Percentiles rank a stretch among this genome's conserved stretches.
Evolutionary conservation across 2,329 filamentous ascomycete species (phyloP).

Genomic region (Pyrenophora graminea): DNA sequence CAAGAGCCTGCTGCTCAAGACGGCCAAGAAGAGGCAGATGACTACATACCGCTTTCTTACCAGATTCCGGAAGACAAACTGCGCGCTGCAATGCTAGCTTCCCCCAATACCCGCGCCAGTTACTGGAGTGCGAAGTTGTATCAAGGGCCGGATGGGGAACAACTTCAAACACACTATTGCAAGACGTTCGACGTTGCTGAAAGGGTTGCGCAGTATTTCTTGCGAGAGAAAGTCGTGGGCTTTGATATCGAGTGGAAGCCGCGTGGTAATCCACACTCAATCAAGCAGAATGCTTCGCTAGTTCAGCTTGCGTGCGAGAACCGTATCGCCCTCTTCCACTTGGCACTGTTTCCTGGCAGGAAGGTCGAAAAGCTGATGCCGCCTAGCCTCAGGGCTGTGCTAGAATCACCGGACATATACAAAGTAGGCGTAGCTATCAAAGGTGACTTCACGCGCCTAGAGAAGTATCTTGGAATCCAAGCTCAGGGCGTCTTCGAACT

Average conservation of each 20-base stretch:
- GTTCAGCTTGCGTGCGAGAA: slow-evolving; percentile 81
- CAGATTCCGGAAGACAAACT: slow-evolving; percentile 40
- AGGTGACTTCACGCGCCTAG: slow-evolving; percentile 67
- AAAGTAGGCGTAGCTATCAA: slow-evolving; percentile 78
- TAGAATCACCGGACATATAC: slow-evolving; percentile 70
- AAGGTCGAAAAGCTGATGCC: slow-evolving; percentile 63
- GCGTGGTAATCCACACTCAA: slow-evolving; percentile 49
- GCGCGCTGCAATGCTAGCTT: slow-evolving; percentile 36
- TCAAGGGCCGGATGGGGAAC: slow-evolving; percentile 57
- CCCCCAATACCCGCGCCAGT: slow-evolving; percentile 34
- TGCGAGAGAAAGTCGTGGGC: slow-evolving; percentile 72
- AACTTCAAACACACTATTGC: slow-evolving; percentile 78
- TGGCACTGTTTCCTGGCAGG: slow-evolving; percentile 57
- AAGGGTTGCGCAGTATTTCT: slow-evolving; percentile 68
- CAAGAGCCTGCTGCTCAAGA: slow-evolving; percentile 4
- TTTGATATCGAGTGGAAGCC: slow-evolving; percentile 88
- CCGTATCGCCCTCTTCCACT: slow-evolving; percentile 79
- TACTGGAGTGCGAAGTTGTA: slow-evolving; percentile 74
- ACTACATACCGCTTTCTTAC: slow-evolving; percentile 32
- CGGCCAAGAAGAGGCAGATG: slow-evolving; percentile 21
- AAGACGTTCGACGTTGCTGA: slow-evolving; percentile 69
- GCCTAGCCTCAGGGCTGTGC: slow-evolving; percentile 69
- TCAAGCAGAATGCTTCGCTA: slow-evolving; percentile 80
- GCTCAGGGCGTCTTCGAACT: slow-evolving; percentile 75
- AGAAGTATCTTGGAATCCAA: slow-evolving; percentile 63